A percentile compares a stretch with the other conserved stretches of the same genome.
Evolutionary conservation across 2,329 filamentous ascomycete genomes (phyloP).

Genomic region (Pseudomassariella vexata): DNA sequence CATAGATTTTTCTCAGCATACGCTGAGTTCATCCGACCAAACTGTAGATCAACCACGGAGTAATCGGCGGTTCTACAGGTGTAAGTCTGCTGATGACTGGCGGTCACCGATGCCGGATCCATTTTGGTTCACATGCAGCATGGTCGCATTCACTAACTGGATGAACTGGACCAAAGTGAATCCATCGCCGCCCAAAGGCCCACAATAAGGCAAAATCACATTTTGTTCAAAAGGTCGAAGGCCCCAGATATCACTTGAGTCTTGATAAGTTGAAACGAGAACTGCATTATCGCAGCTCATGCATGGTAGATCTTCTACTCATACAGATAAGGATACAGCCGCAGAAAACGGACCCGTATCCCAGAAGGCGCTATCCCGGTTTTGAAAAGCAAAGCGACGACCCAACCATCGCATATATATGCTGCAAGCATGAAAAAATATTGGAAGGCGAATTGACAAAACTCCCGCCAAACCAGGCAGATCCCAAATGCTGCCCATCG

Average conservation of each 20-base stretch:
- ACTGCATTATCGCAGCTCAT: neutral
- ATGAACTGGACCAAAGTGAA: no score
- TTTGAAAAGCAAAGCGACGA: neutral
- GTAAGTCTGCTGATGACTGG: no score
- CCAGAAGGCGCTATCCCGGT: neutral
- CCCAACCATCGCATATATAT: constrained; percentile 1
- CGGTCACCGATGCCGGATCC: no score
- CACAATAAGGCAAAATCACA: neutral
- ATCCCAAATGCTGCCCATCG: constrained; percentile 6
- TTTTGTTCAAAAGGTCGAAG: neutral
- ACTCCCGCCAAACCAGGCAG: constrained; percentile 8
- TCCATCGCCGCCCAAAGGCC: constrained; percentile 1
- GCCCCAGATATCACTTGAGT: no score
- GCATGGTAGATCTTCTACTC: constrained; percentile 3
- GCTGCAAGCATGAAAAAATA: constrained; percentile 3
- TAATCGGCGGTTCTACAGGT: no score
- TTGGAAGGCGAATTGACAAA: constrained; percentile 4
- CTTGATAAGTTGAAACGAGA: no score
- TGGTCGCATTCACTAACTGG: no score
- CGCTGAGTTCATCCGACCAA: no score
- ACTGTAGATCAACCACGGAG: no score
- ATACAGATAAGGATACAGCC: constrained; percentile 7
- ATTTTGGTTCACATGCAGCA: no score
- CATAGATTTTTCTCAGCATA: no score
- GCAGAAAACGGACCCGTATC: neutral